Evolutionary conservation across 2,329 filamentous ascomycete genomes (phyloP).

Genomic region (Sporothrix pallida): DNA sequence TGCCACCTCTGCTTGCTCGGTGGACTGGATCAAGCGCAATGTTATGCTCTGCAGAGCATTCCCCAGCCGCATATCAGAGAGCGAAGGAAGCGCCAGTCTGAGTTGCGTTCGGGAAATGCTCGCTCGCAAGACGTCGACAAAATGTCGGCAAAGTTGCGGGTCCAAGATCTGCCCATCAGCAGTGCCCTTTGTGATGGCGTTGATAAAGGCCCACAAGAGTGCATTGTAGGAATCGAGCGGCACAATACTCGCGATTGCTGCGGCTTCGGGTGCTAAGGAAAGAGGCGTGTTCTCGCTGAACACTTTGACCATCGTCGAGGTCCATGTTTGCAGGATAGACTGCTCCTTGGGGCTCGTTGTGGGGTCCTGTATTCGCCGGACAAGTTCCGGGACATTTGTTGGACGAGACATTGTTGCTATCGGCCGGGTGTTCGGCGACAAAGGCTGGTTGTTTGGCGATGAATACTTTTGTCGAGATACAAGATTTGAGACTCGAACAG

Average conservation of each 20-base stretch:
- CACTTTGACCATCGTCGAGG: not conserved
- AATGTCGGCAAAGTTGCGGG: not conserved
- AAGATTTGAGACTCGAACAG: no score
- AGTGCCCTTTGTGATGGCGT: not conserved
- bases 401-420: not conserved
- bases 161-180: slow-evolving; percentile 4
- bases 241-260: not conserved
- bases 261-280: not conserved
- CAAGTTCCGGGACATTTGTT: not conserved
- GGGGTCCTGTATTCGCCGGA: not conserved
- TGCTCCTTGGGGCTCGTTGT: not conserved
- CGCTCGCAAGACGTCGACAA: not conserved
- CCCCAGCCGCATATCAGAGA: not conserved
- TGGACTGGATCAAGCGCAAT: not conserved
- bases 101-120: no score
- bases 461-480: no score
- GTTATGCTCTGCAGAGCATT: not conserved
- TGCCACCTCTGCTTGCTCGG: not conserved
- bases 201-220: not conserved
- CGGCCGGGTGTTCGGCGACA: no score
- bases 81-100: not conserved
- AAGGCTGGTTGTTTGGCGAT: no score
- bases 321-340: not conserved
- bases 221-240: not conserved
- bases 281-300: not conserved